Evolutionary conservation across 441 rosid genomes (phyloP).

Genomic region (Manihot esculenta): DNA sequence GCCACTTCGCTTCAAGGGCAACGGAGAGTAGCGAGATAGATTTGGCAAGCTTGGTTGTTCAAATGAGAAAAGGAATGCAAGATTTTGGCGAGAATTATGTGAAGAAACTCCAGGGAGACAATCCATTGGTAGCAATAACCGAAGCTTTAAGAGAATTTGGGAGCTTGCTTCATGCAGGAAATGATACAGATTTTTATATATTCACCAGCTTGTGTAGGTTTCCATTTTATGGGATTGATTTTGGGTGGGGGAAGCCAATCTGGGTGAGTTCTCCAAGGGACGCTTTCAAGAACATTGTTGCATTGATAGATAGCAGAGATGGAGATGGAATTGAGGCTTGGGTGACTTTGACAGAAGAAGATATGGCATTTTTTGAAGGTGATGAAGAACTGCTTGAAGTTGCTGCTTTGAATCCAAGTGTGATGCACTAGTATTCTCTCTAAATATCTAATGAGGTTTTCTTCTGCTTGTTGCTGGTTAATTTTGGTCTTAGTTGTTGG

Average conservation of each 20-base stretch:
- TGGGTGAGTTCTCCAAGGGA: neutral
- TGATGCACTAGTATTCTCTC: neutral
- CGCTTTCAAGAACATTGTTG: constrained; percentile 13
- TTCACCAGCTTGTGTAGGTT: too few species aligned
- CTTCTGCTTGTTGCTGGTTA: too few species aligned
- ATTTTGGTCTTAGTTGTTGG: too few species aligned
- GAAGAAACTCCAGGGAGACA: constrained; percentile 16
- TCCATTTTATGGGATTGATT: too few species aligned
- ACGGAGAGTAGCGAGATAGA: constrained; percentile 1
- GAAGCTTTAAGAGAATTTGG: too few species aligned
- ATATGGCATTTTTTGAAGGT: constrained; percentile 27
- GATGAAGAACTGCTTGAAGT: constrained; percentile 32
- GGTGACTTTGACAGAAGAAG: constrained; percentile 36
- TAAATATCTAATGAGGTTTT: too few species aligned
- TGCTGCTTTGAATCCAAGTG: constrained; percentile 20
- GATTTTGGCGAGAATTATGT: constrained; percentile 12
- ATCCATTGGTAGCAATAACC: neutral
- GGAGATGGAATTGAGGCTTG: constrained; percentile 37
- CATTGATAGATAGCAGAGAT: constrained; percentile 21
- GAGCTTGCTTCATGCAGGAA: too few species aligned
- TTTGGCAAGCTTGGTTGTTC: constrained; percentile 18
- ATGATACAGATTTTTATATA: neutral
- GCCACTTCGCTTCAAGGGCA: neutral
- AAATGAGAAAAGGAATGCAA: constrained; percentile 22
- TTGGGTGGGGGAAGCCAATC: too few species aligned